Evolutionary conservation across 345 rosid genomes (phyloP).

Genomic region (Psidium friedrichsthalianum): DNA sequence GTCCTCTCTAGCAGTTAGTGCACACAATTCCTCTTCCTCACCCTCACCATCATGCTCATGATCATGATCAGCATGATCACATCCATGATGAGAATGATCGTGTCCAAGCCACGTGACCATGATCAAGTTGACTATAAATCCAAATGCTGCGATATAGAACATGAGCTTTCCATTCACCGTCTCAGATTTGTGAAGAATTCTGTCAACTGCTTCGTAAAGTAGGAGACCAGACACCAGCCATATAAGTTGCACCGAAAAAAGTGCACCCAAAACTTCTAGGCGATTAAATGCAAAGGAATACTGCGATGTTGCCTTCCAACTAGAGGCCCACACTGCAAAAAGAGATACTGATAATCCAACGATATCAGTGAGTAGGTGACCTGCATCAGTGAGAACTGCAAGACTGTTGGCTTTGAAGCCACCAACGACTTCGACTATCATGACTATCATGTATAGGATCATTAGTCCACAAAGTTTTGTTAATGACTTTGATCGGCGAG

Average conservation of each 20-base stretch:
- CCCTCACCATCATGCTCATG: constrained; percentile 10
- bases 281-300: constrained; percentile 66
- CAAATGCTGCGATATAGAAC: constrained; percentile 68
- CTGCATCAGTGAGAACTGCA: constrained; percentile 78
- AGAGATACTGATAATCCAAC: constrained; percentile 63
- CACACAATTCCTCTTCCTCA: constrained; percentile 7
- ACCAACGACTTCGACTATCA: constrained; percentile 61
- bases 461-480: constrained; percentile 43
- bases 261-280: constrained; percentile 73
- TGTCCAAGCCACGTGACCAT: constrained; percentile 78
- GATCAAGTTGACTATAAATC: constrained; percentile 52
- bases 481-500: constrained; percentile 32
- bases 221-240: constrained; percentile 70
- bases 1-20: constrained; percentile 17
- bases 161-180: constrained; percentile 55
- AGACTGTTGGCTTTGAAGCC: constrained; percentile 75
- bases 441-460: constrained; percentile 29
- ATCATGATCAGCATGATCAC: constrained; percentile 9
- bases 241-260: constrained; percentile 66
- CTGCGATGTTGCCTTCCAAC: constrained; percentile 59
- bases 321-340: constrained; percentile 64
- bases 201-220: constrained; percentile 47
- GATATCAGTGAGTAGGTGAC: constrained; percentile 64
- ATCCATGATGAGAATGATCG: constrained; percentile 27
- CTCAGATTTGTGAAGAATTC: constrained; percentile 37